A percentile compares a stretch with the other conserved stretches of the same genome.
phyloP scores from a whole-genome alignment of 768 basidiomycete species.

The Boletus sensibilis region DNA sequence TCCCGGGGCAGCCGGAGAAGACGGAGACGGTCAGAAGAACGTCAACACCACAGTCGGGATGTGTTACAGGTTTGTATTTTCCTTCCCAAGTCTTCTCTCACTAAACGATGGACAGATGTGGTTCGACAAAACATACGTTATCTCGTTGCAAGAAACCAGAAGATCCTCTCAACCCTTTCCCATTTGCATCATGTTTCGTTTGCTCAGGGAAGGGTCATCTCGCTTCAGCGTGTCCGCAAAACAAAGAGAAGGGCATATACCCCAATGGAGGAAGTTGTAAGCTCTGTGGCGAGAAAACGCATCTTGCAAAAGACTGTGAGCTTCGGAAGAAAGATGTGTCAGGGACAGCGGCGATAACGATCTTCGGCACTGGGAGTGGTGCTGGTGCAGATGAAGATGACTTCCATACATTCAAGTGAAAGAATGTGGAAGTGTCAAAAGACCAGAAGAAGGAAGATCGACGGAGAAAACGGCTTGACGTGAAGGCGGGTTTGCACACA shows the following conservation, averaged over 20 bases:
- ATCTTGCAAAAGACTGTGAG: constrained; percentile 82
- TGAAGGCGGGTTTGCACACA: constrained; percentile 46
- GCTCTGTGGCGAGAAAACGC: constrained; percentile 79
- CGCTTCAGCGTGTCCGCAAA: constrained; percentile 78
- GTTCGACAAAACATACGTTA: constrained; percentile 74
- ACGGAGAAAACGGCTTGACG: constrained; percentile 40
- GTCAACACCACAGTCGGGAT: constrained; percentile 45
- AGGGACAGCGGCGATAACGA: constrained; percentile 19
- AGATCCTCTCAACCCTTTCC: constrained; percentile 66
- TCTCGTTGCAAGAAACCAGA: constrained; percentile 70
- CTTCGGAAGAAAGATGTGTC: constrained; percentile 56
- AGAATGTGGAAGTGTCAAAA: constrained; percentile 55
- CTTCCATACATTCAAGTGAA: constrained; percentile 79
- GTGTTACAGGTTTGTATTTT: constrained; percentile 64
- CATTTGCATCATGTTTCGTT: constrained; percentile 91
- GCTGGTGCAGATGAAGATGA: constrained; percentile 94
- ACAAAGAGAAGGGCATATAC: constrained; percentile 78
- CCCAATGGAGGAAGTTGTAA: constrained; percentile 90
- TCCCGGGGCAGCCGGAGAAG: constrained; percentile 41
- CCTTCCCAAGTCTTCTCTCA: background rate
- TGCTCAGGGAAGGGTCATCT: constrained; percentile 84
- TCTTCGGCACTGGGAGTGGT: constrained; percentile 39
- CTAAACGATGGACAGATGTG: constrained; percentile 55
- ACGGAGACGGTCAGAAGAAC: constrained; percentile 25
- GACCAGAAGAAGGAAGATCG: constrained; percentile 50